Evolutionary conservation across 1,284 basidiomycete genomes (phyloP), one percentile per base, ranked within the genome.

Genomic region (Fomes fomentarius): DNA sequence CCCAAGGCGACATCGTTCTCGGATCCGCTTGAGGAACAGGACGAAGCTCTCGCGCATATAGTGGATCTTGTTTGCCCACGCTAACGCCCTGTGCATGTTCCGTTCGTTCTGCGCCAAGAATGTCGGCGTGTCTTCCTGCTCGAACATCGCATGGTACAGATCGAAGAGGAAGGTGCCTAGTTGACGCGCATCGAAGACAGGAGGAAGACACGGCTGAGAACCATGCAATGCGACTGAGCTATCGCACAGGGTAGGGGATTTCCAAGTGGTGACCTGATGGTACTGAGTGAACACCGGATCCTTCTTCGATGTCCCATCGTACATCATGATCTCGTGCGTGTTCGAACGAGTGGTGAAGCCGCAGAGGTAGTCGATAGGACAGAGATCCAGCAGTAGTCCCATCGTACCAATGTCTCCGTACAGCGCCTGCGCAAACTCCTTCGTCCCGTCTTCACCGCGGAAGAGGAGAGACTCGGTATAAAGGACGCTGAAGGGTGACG

Each of bases 71-170:
- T 66, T 67, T 3, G 70, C 65, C 1, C 39, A 35, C 1, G 47
- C 31, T 19, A 71, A 33, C 5, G 66, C 67, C 17, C 63, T 60
- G 6, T 42, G 1, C 8, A 62, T 11, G 33, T 68, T 65, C 8
- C 54, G 38, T 39, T 61, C 25, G 33, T 66, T 62, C 31, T 58
- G 33, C 24, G 39, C 28, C 46, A 12, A 52, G 50, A 69, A 66
- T 41, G 57, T 58, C 43, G 14, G 37, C 7, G 65, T 10, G 34
- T 73, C 64, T 52, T 80, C 78, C 22, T 74, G 63, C 12, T 67
- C 55, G 48, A 84, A 85, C 72, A 84, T 75, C 15, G 70, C 62
- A 14, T 68, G 61, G 60, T 85, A 84, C 8, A 84, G 63, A 8
- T 69, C 65, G 47, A 76, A 80, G 4, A 85, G 62, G 26, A 79